Percentiles rank a stretch among this genome's conserved stretches.
phyloP scores from a whole-genome alignment of 2,329 filamentous ascomycete species.

The Phyllosticta citribraziliensis region DNA sequence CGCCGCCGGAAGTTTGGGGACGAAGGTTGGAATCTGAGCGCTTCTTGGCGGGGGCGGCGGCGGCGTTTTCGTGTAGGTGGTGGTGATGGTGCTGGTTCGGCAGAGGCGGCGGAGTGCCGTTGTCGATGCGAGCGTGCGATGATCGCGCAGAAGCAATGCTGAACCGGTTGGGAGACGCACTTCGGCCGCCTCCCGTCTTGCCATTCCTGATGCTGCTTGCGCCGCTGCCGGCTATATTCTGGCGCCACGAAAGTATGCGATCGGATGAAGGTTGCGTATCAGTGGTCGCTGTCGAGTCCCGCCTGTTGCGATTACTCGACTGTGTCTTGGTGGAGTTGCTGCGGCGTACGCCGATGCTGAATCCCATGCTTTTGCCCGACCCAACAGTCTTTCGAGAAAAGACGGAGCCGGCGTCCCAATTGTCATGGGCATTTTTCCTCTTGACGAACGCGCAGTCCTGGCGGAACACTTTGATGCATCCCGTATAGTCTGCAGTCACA shows the following conservation, averaged over 20 bases:
- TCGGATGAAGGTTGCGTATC: conserved; percentile 48
- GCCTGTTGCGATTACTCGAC: conserved; percentile 39
- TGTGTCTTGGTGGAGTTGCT: conserved; percentile 47
- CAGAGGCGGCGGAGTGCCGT: conserved; percentile 9
- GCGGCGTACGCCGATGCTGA: conserved; percentile 14
- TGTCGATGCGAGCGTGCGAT: conserved; percentile 14
- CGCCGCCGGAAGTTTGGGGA: conserved; percentile 6
- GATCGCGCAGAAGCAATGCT: conserved; percentile 16
- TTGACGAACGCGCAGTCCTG: conserved; percentile 86
- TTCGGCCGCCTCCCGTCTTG: conserved; percentile 24
- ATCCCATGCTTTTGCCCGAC: conserved; percentile 25
- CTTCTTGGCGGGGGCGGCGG: background rate
- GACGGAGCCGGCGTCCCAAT: conserved; percentile 67
- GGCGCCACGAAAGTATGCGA: conserved; percentile 80
- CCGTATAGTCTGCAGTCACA: conserved; percentile 78
- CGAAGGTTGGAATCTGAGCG: background rate
- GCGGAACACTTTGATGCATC: conserved; percentile 86
- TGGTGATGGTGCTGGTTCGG: conserved; percentile 6
- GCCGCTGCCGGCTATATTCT: conserved; percentile 42
- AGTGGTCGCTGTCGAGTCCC: conserved; percentile 33
- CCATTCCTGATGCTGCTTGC: conserved; percentile 18
- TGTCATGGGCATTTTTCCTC: conserved; percentile 46
- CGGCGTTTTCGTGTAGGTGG: conserved; percentile 6
- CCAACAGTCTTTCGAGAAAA: conserved; percentile 58
- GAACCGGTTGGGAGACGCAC: conserved; percentile 39